Base-by-base conservation (phyloP, 441 rosid species). In the Adansonia rubrostipa region DNA sequence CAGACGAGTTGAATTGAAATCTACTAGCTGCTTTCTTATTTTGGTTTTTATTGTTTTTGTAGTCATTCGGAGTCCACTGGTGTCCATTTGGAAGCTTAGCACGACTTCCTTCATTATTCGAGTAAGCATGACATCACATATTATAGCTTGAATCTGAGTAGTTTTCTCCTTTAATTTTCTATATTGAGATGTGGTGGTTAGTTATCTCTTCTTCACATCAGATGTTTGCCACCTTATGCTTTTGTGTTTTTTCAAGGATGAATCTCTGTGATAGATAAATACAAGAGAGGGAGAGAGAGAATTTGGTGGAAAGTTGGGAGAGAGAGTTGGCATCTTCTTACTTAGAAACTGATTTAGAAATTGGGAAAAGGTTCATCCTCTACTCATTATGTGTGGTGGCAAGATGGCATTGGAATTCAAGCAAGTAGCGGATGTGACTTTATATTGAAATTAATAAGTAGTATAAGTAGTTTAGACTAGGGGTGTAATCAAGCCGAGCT, bases 31-130 rank as follows among this genome's bases (percentile, higher is more conserved):
- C 58, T 68, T 72, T 7, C 78, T 75, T 62, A 6, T 66, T 80
- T 42, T 65, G 57, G 57, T 44, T 78, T 72, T 71, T 13, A 77
- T 42, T 14, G 50, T 77, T 76, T 69, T 85, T 92, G 87, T 88
- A 95, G 99, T 89, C 98, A 42, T 89, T 93, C 66, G 99, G 97
- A 82, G 90, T 95, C 79, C 98, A 95, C 78, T 95, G 97, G 97
- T 95, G 99, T 79, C 99, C 99, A 17, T 95, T 88, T 82, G 93
- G 94, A 80, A 89, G 91, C 79, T 78, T 94, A 80, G 84, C 97
- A 1, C 91, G 91, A 77, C 84, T 86, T 80, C 95, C 96, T 78
- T 82, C 92, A 64, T 88, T 94, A 77, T 93, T 90, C 64, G 99
- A 92, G 99, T 95, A 91, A 93, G 99, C 82, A 70, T 73, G 24